These are phyloP conservation scores for Vinca minor DNA, from an alignment of 257 asterid genomes.

Conservation along the genomic window DNA sequence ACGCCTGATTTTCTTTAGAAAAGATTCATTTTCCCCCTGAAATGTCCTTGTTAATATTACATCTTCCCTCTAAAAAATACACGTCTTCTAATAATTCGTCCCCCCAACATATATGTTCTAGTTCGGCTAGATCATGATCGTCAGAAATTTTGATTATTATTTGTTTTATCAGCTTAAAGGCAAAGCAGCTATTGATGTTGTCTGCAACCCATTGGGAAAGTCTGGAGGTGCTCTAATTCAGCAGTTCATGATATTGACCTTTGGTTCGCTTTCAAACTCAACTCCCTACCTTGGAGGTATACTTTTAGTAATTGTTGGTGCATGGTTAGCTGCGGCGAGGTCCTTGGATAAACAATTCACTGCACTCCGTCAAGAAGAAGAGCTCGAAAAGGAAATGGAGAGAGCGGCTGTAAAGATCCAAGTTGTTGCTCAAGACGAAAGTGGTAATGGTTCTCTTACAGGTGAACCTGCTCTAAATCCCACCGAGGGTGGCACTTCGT, in stretches of 20 bases:
- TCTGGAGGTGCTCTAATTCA: constrained; percentile 96
- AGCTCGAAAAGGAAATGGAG: constrained; percentile 92
- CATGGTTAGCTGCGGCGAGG: constrained; percentile 89
- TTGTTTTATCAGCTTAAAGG: constrained; percentile 65
- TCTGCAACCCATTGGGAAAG: constrained; percentile 91
- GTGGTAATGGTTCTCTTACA: constrained; percentile 30
- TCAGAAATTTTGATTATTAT: constrained; percentile 5
- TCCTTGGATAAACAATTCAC: constrained; percentile 82
- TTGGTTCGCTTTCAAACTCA: constrained; percentile 90
- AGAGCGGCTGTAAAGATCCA: constrained; percentile 63
- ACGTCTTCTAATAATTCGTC: too few species aligned
- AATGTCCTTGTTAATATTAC: too few species aligned
- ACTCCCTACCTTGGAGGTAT: constrained; percentile 96
- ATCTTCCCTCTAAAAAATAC: too few species aligned
- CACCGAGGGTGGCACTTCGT: constrained; percentile 32
- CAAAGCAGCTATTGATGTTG: constrained; percentile 94
- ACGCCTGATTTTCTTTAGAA: too few species aligned
- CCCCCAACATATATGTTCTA: too few species aligned
- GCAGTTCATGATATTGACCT: constrained; percentile 86
- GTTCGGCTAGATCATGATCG: not conserved
- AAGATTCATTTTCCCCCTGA: too few species aligned
- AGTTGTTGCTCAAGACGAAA: constrained; percentile 36
- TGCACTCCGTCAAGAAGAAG: constrained; percentile 73
- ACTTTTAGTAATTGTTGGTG: constrained; percentile 70
- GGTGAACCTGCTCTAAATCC: constrained; percentile 30